These are phyloP conservation scores for Stylosanthes scabra DNA, from an alignment of 331 rosid genomes.

Conservation along the genomic window DNA sequence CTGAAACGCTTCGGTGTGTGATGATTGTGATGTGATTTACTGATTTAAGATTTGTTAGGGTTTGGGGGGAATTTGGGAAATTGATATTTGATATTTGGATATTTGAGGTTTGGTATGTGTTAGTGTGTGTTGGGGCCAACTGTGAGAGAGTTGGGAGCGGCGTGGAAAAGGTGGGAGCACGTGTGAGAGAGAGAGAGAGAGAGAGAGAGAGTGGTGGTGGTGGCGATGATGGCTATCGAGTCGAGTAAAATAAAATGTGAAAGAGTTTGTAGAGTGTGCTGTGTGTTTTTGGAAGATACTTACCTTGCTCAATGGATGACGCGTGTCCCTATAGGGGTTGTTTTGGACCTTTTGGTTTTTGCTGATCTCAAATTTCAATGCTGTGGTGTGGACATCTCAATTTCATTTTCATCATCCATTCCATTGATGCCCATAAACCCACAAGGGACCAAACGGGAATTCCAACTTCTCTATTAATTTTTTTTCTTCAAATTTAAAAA, in stretches of 20 bases:
- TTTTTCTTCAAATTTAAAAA: no score
- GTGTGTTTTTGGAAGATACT: conserved; percentile 9
- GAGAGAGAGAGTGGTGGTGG: conserved; percentile 27
- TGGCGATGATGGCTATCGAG: conserved; percentile 21
- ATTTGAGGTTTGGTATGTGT: no score
- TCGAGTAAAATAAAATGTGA: neutral
- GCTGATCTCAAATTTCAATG: neutral
- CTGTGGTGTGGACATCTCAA: neutral
- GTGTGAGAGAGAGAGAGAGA: neutral
- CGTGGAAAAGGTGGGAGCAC: conserved; percentile 4
- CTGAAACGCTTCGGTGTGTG: neutral
- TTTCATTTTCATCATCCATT: neutral
- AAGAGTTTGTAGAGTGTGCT: neutral
- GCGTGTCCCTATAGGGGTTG: conserved; percentile 56
- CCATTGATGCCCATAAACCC: neutral
- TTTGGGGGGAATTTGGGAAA: neutral
- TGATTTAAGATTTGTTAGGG: neutral
- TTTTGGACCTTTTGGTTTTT: neutral
- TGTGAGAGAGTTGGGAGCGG: neutral
- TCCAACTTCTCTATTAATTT: neutral
- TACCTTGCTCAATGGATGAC: conserved; percentile 5
- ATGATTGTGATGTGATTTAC: neutral
- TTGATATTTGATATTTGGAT: neutral
- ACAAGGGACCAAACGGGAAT: no score
- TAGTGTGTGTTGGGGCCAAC: no score